Conservation (phyloP, 2,329 filamentous ascomycete species). For the Ascocoryne sarcoides region DNA sequence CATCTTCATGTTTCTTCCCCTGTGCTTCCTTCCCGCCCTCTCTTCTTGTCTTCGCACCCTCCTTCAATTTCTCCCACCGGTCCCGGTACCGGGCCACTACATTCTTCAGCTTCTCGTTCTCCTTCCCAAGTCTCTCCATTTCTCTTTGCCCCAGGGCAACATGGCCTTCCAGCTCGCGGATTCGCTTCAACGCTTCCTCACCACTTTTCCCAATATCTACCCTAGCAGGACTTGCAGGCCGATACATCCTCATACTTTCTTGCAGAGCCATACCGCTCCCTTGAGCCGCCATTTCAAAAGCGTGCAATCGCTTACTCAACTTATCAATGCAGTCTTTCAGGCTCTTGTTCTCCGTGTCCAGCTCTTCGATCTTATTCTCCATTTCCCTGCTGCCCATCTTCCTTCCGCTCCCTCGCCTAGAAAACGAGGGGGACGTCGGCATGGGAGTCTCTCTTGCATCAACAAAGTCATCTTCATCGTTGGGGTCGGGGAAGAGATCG, state of each 20-base stretch:
- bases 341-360: constrained; percentile 79
- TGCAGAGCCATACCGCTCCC: constrained; percentile 77
- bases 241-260: constrained; percentile 64
- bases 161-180: constrained; percentile 61
- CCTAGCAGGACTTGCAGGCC: constrained; percentile 42
- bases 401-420: constrained; percentile 29
- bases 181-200: constrained; percentile 41
- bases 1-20: not conserved
- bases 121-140: constrained; percentile 51
- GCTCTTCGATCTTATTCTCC: constrained; percentile 72
- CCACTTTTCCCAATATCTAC: constrained; percentile 8
- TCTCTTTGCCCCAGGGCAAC: constrained; percentile 49
- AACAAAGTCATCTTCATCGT: constrained; percentile 81
- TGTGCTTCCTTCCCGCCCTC: constrained; percentile 14
- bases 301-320: constrained; percentile 76
- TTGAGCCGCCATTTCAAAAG: constrained; percentile 89
- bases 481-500: constrained; percentile 36
- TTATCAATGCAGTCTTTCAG: constrained; percentile 81
- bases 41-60: constrained; percentile 43
- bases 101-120: constrained; percentile 50
- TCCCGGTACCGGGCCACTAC: constrained; percentile 50
- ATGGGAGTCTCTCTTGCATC: constrained; percentile 64
- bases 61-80: constrained; percentile 61
- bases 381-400: constrained; percentile 36
- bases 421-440: constrained; percentile 35